A percentile compares a stretch with the other conserved stretches of the same genome.
Evolutionary conservation across 2,329 filamentous ascomycete species (phyloP).

Genomic region (Colletotrichum orchidophilum): DNA sequence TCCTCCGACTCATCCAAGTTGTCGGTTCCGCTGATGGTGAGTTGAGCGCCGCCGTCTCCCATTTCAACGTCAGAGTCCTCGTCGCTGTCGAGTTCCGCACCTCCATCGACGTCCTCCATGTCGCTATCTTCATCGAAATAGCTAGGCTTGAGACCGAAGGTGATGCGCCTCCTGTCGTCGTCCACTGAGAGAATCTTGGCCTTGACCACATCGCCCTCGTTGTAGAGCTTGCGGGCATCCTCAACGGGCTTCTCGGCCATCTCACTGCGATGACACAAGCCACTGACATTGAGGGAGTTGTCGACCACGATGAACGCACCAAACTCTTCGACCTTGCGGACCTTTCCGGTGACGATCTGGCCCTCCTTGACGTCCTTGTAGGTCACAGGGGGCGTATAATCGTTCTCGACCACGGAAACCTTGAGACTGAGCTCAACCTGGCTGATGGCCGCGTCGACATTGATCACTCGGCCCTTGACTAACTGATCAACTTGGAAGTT

Average conservation of each 20-base stretch:
- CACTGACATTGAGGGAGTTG: slow-evolving; percentile 87
- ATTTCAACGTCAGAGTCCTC: slow-evolving; percentile 57
- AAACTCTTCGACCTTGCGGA: slow-evolving; percentile 94
- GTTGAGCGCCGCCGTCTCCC: slow-evolving; percentile 52
- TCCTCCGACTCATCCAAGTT: slow-evolving; percentile 43
- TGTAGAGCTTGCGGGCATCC: slow-evolving; percentile 90
- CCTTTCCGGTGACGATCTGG: slow-evolving; percentile 86
- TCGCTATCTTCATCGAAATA: slow-evolving; percentile 77
- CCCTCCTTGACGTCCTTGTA: slow-evolving; percentile 82
- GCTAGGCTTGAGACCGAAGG: slow-evolving; percentile 90
- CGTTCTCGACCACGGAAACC: slow-evolving; percentile 80
- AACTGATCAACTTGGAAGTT: slow-evolving; percentile 89
- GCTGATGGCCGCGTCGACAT: slow-evolving; percentile 72
- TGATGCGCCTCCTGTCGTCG: slow-evolving; percentile 78
- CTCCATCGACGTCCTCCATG: slow-evolving; percentile 57
- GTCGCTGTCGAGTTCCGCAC: slow-evolving; percentile 55
- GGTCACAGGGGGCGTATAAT: slow-evolving; percentile 78
- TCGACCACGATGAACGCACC: slow-evolving; percentile 94
- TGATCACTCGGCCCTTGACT: slow-evolving; percentile 84
- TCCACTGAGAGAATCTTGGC: slow-evolving; percentile 87
- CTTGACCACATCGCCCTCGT: slow-evolving; percentile 92
- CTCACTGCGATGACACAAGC: slow-evolving; percentile 90
- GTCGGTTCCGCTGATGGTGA: slow-evolving; percentile 58
- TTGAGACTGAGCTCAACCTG: slow-evolving; percentile 90
- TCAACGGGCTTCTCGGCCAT: slow-evolving; percentile 86